Evolutionary conservation across 352 stramenopile species (phyloP), one percentile per base, ranked within the genome.

Genomic region (Thraustotheca clavata): DNA sequence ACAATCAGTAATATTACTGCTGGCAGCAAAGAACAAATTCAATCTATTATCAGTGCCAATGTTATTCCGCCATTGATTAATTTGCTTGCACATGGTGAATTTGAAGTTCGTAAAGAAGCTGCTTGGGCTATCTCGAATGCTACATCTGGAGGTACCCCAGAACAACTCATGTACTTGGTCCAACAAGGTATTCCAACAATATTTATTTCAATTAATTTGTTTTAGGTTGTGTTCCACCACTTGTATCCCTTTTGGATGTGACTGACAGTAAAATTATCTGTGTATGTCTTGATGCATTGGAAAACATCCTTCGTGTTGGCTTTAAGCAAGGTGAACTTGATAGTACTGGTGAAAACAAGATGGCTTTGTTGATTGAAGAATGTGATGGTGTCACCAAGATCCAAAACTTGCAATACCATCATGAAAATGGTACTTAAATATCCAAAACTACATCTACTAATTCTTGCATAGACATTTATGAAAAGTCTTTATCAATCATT

Each of bases 161-260:
- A 98, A 36, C 94, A 98, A 73, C 98, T 99, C 65, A 96, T 97
- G 72, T 98, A 97, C 79, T 78, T 99, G 67, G 92, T 99, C 8
- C 74, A 96, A 27, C 81, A 98, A 80, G 96, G 79, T 87, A 76
- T 34, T 60, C 14, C 26, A 26, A 43, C 31, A 26, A 59, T 7
- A 63, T n/a, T n/a, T 59, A 14, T 67, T 1, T n/a, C 24, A 49
- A 14, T 26, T 57, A 11, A 20, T 1, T 40, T 32, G 40, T 20
- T n/a, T 16, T 59, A 87, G 80, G 95, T 54, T 99, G 95, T 71
- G 98, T 99, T 67, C 80, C 86, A 32, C 93, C 96, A n/a, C 77
- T 99, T 33, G 97, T 97, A 69, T 95, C 98, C 39, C 73, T 91
- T 27, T 77, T 99, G 11, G 85, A 87, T 0, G 91, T 96, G 22